Conservation (phyloP, 2,329 filamentous ascomycete genomes). For the Paraphoma sp. region DNA sequence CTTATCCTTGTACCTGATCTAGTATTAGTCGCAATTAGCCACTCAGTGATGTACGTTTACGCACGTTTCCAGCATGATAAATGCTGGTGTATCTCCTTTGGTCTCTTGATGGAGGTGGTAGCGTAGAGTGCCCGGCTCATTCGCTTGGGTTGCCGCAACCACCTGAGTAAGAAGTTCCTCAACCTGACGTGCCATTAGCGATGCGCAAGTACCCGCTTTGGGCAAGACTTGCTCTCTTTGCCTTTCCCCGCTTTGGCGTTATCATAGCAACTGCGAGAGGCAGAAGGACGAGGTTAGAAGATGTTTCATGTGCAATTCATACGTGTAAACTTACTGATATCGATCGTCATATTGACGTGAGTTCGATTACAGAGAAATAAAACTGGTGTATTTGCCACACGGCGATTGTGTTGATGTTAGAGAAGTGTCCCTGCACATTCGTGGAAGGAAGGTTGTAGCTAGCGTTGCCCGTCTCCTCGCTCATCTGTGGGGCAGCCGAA, state of each 20-base stretch:
- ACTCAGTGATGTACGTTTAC: background rate
- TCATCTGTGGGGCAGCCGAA: slow-evolving; percentile 20
- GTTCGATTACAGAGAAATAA: too few species aligned
- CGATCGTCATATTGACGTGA: background rate
- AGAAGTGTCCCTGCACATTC: too few species aligned
- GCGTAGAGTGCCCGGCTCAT: slow-evolving; percentile 42
- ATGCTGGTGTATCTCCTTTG: slow-evolving; percentile 31
- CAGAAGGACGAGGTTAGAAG: background rate
- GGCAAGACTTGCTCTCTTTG: slow-evolving; percentile 30
- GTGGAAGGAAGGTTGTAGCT: background rate
- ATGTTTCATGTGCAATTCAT: background rate
- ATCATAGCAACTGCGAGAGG: slow-evolving; percentile 30
- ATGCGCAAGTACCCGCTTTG: background rate
- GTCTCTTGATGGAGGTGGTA: slow-evolving; percentile 42
- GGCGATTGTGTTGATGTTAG: too few species aligned
- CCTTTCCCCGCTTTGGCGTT: slow-evolving; percentile 39
- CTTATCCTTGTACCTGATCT: slow-evolving; percentile 38
- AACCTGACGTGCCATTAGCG: slow-evolving; percentile 23
- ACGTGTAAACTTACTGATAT: background rate
- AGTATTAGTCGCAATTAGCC: background rate
- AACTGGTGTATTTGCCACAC: too few species aligned
- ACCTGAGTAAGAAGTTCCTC: slow-evolving; percentile 35
- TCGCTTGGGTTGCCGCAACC: slow-evolving; percentile 34
- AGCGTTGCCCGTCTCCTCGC: slow-evolving; percentile 15
- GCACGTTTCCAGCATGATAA: slow-evolving; percentile 45